These are phyloP conservation scores for Sporothrix brasiliensis DNA, from an alignment of 2,329 filamentous ascomycete species.

Conservation along the genomic window DNA sequence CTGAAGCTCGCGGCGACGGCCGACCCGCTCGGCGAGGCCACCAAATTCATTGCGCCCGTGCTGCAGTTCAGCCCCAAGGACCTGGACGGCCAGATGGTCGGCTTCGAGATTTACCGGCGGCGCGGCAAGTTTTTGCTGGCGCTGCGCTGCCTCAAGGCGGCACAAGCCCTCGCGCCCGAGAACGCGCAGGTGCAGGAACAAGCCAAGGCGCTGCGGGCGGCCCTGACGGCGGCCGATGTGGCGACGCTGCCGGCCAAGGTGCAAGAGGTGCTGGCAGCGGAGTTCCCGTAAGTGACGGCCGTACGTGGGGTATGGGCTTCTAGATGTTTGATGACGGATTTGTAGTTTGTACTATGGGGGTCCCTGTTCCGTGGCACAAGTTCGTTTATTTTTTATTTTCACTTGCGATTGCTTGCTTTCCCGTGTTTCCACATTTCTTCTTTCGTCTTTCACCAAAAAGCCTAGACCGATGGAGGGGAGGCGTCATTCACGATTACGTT, in stretches of 20 bases:
- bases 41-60: constrained; percentile 81
- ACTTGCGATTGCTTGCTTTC: background rate
- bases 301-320: background rate
- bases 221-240: constrained; percentile 55
- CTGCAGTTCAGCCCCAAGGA: constrained; percentile 80
- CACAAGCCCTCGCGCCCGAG: constrained; percentile 67
- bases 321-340: background rate
- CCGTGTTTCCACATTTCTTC: background rate
- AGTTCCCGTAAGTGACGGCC: constrained; percentile 50
- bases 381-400: background rate
- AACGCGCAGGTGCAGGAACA: constrained; percentile 78
- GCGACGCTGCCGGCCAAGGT: constrained; percentile 67
- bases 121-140: constrained; percentile 86
- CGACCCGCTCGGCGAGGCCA: constrained; percentile 80
- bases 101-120: constrained; percentile 87
- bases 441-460: constrained; percentile 1
- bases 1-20: constrained; percentile 76
- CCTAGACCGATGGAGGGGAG: background rate
- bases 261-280: constrained; percentile 68
- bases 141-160: constrained; percentile 78
- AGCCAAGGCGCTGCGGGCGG: constrained; percentile 67
- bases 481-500: constrained; percentile 6
- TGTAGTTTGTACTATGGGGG: background rate
- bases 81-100: constrained; percentile 78
- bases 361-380: background rate